phyloP scores from a whole-genome alignment of 2,329 filamentous ascomycete genomes.

The Fusarium sterilihyphosum region DNA sequence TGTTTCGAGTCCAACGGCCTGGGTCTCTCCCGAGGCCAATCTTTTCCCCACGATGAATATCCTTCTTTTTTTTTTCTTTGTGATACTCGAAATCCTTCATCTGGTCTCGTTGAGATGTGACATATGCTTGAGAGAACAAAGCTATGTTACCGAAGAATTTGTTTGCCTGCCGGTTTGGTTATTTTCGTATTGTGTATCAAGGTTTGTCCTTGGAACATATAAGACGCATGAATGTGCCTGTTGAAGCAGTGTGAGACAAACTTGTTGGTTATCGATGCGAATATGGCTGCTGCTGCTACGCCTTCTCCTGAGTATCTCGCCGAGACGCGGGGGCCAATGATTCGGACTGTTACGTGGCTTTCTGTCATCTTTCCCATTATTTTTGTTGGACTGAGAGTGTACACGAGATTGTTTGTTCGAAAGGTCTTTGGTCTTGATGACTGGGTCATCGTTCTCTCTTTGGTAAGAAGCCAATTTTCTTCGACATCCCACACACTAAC shows the following conservation, averaged over 20 bases:
- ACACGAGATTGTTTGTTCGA: conserved; percentile 20
- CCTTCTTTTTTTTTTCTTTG: neutral
- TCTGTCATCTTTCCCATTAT: conserved; percentile 14
- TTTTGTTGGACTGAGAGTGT: conserved; percentile 11
- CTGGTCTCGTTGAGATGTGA: neutral
- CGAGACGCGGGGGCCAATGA: conserved; percentile 12
- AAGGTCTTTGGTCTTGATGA: conserved; percentile 33
- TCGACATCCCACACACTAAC: neutral
- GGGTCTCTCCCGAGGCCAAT: conserved; percentile 1
- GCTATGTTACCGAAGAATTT: neutral
- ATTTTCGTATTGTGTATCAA: neutral
- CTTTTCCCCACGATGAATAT: neutral
- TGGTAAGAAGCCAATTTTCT: neutral
- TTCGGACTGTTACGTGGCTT: conserved; percentile 26
- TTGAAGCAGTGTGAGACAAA: neutral
- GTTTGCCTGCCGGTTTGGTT: neutral
- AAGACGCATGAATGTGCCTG: neutral
- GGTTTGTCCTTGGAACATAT: neutral
- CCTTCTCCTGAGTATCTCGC: conserved; percentile 22
- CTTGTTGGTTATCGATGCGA: neutral
- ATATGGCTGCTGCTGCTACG: conserved; percentile 2
- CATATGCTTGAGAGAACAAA: neutral
- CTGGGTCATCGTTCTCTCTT: conserved; percentile 22
- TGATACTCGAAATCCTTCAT: neutral
- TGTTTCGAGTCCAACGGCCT: neutral